Base-by-base conservation (phyloP, 2,329 filamentous ascomycete genomes). In the Sordariomycetes sp. region DNA sequence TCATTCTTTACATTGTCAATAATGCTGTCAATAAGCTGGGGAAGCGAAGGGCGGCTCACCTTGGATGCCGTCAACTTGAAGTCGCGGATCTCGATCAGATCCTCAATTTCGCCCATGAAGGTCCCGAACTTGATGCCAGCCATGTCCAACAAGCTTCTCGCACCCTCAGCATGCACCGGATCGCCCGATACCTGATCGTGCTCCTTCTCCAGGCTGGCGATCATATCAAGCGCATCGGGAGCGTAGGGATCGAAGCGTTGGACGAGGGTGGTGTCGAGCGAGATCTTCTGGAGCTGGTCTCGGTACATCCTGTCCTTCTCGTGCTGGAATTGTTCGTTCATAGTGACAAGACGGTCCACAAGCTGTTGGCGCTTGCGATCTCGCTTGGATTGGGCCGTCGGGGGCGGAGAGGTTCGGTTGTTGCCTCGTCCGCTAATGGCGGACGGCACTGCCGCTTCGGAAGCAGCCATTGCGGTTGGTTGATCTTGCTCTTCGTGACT, bases 331-430 rank as follows among this genome's bases (percentile, higher is more conserved):
- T 79, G 79, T 35, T 82, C 76, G 35, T 81, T 79, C 58, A 95
- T 78, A 36, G 79, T 74, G 26, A 76, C 72, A 6, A 94, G 73
- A 42, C 83, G 81, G 40, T 94, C 87, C 45, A 79, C 76, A 40
- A 95, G 76, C 49, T 81, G 78, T 49, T 85, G 85, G 41, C 87
- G 80, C 53, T 88, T 80, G 59, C 93, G 92, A 63, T 96, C 90
- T 57, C 86, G 77, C 66, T 95, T 95, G 26, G 86, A 90, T 42
- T 68, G 67, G n/a, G 64, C 47, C 18, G 56, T 30, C 18, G 33
- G 46, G 14, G 56, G 48, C 34, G 50, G 49, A 37, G 51, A 54
- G 36, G 60, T 60, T 32, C 55, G 57, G 36, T 54, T 53, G 35
- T 61, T 55, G 42, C 49, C 40, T 37, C 52, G 51, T 41, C 46